phyloP scores from a whole-genome alignment of 2,329 filamentous ascomycete genomes.

The Phialophora tarda region DNA sequence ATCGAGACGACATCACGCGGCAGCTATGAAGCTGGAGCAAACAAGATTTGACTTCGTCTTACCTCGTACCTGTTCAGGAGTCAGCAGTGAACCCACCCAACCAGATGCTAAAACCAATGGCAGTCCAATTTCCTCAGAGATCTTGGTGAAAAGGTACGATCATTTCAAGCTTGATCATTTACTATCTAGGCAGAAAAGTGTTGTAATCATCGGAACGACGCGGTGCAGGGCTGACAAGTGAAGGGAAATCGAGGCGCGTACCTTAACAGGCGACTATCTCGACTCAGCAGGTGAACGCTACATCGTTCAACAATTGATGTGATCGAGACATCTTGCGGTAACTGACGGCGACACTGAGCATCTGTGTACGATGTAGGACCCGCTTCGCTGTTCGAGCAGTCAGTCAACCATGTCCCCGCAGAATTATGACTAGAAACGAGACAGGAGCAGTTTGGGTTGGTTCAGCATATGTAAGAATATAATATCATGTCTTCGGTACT shows the following conservation, averaged over 20 bases:
- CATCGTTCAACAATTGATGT: not conserved
- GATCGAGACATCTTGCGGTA: not conserved
- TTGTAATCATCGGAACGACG: constrained; percentile 68
- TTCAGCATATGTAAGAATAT: constrained; percentile 99
- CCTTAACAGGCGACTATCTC: not conserved
- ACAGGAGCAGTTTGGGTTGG: not conserved
- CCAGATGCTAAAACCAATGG: not conserved
- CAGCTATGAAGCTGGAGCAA: not conserved
- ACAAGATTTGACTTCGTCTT: not conserved
- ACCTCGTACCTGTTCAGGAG: constrained; percentile 22
- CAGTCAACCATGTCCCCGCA: constrained; percentile 17
- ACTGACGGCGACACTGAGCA: not conserved
- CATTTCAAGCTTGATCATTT: constrained; percentile 64
- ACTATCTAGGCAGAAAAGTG: constrained; percentile 68
- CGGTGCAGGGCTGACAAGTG: constrained; percentile 20
- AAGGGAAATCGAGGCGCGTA: not conserved
- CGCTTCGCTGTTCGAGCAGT: not conserved
- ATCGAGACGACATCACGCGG: not conserved
- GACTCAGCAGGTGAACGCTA: too few species aligned
- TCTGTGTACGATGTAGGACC: not conserved
- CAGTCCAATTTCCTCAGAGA: constrained; percentile 62
- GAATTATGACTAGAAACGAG: not conserved
- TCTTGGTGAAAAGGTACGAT: constrained; percentile 69
- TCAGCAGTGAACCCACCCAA: constrained; percentile 22
- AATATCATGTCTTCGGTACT: constrained; percentile 80